A percentile compares a stretch with the other conserved stretches of the same genome.
Conservation (phyloP, 495 filamentous ascomycete genomes). For the Hypoxylon trugodes region DNA sequence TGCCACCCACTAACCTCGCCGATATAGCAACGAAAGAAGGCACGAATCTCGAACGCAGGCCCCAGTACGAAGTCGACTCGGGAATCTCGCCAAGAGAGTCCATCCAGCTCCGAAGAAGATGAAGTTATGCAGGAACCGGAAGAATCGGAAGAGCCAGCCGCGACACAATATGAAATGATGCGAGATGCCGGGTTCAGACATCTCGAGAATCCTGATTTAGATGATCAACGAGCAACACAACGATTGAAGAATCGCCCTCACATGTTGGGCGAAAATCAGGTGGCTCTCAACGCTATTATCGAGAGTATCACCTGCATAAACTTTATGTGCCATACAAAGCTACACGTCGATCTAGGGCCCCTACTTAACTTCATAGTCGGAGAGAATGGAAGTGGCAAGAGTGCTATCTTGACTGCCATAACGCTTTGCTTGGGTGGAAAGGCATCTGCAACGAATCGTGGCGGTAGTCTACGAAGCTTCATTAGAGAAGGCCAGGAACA, state of each 20-base stretch:
- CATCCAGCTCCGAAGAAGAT: constrained; percentile 40
- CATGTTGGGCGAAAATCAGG: constrained; percentile 68
- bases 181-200: constrained; percentile 63
- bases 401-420: constrained; percentile 92
- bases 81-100: constrained; percentile 41
- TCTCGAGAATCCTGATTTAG: constrained; percentile 61
- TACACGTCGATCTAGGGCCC: constrained; percentile 84
- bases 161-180: constrained; percentile 60
- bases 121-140: constrained; percentile 39
- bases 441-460: constrained; percentile 93
- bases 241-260: constrained; percentile 65
- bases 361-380: constrained; percentile 98
- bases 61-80: constrained; percentile 33
- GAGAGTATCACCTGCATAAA: constrained; percentile 85
- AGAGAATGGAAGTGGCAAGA: constrained; percentile 99
- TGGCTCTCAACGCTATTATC: constrained; percentile 85
- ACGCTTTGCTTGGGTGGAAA: constrained; percentile 95
- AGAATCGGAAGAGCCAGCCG: constrained; percentile 45
- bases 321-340: constrained; percentile 91
- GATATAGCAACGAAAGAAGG: constrained; percentile 54
- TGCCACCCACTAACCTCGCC: constrained; percentile 13
- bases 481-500: constrained; percentile 87
- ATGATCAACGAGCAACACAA: constrained; percentile 77
- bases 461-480: constrained; percentile 88
- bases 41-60: constrained; percentile 48